Evolutionary conservation across 176 grass and related monocot species (phyloP).

Genomic region (Chrysopogon serrulatus): DNA sequence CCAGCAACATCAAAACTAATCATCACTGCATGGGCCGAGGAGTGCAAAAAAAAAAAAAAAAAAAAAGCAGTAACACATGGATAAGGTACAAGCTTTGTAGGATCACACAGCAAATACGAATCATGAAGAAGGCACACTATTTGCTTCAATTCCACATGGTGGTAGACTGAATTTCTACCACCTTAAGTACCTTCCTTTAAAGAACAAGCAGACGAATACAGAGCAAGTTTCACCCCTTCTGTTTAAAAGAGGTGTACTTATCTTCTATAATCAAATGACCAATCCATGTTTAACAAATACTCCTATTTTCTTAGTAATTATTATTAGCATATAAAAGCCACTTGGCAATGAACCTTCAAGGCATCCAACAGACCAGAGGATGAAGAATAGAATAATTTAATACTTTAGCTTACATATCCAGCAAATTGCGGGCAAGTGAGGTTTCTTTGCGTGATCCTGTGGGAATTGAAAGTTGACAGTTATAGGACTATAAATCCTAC

Average conservation of each 20-base stretch:
- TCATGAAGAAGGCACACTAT: neutral
- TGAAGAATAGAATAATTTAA: slow-evolving; percentile 34
- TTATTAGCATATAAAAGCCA: slow-evolving; percentile 23
- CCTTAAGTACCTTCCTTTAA: neutral
- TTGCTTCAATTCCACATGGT: slow-evolving; percentile 2
- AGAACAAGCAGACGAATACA: slow-evolving; percentile 1
- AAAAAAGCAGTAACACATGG: neutral
- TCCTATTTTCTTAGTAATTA: slow-evolving; percentile 6
- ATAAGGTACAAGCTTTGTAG: neutral
- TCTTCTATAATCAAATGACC: neutral
- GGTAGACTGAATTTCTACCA: neutral
- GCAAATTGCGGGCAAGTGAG: slow-evolving; percentile 41
- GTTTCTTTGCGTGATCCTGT: slow-evolving; percentile 44
- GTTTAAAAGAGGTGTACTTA: neutral
- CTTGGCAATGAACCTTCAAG: slow-evolving; percentile 38
- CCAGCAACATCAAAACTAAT: neutral
- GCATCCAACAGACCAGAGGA: slow-evolving; percentile 24
- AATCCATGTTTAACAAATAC: slow-evolving; percentile 28
- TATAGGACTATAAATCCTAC: neutral
- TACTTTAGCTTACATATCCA: slow-evolving; percentile 28
- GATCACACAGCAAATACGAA: neutral
- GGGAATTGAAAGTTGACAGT: slow-evolving; percentile 32
- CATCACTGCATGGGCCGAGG: neutral
- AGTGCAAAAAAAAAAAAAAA: too few species aligned
- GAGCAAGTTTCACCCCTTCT: neutral